Percentiles rank a stretch among this genome's conserved stretches.
Evolutionary conservation across 176 grass and related monocot species (phyloP).

Genomic region (Oryza australiensis): DNA sequence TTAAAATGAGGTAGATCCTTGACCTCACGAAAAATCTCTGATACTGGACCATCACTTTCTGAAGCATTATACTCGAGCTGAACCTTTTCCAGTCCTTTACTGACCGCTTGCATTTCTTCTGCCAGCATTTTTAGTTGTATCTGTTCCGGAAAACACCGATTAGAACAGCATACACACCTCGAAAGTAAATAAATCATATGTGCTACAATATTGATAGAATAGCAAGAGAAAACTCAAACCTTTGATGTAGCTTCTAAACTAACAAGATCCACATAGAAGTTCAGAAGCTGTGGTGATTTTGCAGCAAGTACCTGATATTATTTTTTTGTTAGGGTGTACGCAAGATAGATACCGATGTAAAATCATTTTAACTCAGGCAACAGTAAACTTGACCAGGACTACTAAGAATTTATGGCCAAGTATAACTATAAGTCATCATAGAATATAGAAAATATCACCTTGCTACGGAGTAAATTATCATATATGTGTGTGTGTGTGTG

Average conservation of each 20-base stretch:
- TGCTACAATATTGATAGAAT: slow-evolving; percentile 23
- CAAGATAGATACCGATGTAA: slow-evolving; percentile 12
- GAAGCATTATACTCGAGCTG: slow-evolving; percentile 81
- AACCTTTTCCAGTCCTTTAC: slow-evolving; percentile 93
- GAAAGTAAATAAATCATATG: slow-evolving; percentile 19
- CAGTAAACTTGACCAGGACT: slow-evolving; percentile 21
- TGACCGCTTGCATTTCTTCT: slow-evolving; percentile 99
- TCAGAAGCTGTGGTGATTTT: slow-evolving; percentile 74
- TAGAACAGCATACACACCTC: slow-evolving; percentile 27
- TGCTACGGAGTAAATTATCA: neutral
- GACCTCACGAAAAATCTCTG: slow-evolving; percentile 86
- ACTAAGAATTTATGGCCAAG: neutral
- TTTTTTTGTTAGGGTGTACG: slow-evolving; percentile 11
- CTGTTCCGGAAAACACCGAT: slow-evolving; percentile 46
- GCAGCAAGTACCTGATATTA: slow-evolving; percentile 75
- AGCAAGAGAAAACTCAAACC: slow-evolving; percentile 53
- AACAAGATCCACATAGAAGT: slow-evolving; percentile 85
- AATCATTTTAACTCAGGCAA: slow-evolving; percentile 12
- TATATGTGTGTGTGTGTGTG: too few species aligned
- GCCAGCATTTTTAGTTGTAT: slow-evolving; percentile 98
- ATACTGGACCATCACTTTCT: slow-evolving; percentile 94
- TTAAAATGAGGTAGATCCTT: slow-evolving; percentile 13
- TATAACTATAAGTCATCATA: slow-evolving; percentile 1
- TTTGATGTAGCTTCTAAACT: slow-evolving; percentile 94
- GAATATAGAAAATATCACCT: neutral